Evolutionary conservation across 768 basidiomycete species (phyloP).

Genomic region (Daedalea quercina): DNA sequence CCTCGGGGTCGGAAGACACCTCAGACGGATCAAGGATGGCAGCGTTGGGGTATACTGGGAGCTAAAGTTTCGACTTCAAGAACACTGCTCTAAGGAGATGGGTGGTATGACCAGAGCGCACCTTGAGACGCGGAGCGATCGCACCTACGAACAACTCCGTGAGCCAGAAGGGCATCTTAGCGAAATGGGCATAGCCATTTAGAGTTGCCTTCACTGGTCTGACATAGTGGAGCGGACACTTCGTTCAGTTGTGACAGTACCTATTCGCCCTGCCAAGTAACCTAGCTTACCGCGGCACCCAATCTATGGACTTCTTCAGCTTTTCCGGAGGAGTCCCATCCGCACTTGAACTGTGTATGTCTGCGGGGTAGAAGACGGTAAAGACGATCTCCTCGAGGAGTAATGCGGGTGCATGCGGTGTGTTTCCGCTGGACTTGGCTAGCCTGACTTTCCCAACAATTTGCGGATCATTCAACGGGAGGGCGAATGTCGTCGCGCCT

Average conservation of each 20-base stretch:
- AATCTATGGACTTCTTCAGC: conserved; percentile 38
- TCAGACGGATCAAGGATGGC: conserved; percentile 11
- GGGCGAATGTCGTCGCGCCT: conserved; percentile 50
- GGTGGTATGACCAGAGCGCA: not conserved
- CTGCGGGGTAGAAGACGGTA: conserved; percentile 60
- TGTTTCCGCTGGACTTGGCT: conserved; percentile 22
- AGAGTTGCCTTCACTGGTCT: conserved; percentile 12
- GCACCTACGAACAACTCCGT: not conserved
- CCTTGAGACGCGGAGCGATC: conserved; percentile 8
- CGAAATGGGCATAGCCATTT: conserved; percentile 15
- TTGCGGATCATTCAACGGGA: conserved; percentile 34
- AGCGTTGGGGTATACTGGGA: conserved; percentile 13
- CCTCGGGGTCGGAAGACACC: not conserved
- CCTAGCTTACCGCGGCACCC: conserved; percentile 45
- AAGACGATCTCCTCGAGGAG: conserved; percentile 57
- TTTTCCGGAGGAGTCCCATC: conserved; percentile 14
- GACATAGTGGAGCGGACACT: not conserved
- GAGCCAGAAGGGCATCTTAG: conserved; percentile 1
- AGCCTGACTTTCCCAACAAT: conserved; percentile 34
- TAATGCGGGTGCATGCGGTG: conserved; percentile 35
- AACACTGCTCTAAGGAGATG: not conserved
- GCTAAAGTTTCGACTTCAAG: conserved; percentile 1
- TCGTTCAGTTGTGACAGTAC: not conserved
- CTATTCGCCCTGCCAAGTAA: not conserved
- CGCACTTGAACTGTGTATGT: conserved; percentile 12